Percentiles rank a stretch among this genome's conserved stretches.
Conservation (phyloP, 2,329 filamentous ascomycete genomes). For the Hymenoscyphus linearis region DNA sequence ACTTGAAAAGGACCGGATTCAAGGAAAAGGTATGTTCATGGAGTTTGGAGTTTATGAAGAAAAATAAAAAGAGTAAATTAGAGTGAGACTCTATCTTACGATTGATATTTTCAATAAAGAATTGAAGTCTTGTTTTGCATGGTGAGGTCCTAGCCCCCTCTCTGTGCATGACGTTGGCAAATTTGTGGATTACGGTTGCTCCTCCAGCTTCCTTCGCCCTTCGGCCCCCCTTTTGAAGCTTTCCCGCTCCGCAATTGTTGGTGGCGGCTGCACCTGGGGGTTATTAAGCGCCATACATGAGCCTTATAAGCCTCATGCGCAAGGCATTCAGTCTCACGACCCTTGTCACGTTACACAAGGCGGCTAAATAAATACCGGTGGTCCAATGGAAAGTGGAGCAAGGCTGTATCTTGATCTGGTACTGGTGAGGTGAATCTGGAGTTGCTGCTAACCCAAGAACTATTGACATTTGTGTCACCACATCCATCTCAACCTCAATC, state of each 20-base stretch:
- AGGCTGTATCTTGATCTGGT: background rate
- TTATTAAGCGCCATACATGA: background rate
- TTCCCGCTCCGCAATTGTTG: too few relatives aligned
- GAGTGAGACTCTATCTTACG: background rate
- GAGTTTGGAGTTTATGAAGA: too few relatives aligned
- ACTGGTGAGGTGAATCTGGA: too few relatives aligned
- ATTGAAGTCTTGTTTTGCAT: background rate
- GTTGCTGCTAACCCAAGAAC: too few relatives aligned
- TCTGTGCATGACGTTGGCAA: background rate
- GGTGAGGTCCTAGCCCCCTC: background rate
- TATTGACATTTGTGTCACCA: background rate
- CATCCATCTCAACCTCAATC: conserved; percentile 5
- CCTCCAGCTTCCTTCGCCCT: too few relatives aligned
- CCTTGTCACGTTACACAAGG: background rate
- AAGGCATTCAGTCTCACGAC: too few relatives aligned
- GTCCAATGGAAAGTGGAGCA: background rate
- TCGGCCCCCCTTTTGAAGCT: too few relatives aligned
- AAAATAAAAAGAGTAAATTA: background rate
- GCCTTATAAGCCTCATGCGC: background rate
- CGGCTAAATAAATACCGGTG: background rate
- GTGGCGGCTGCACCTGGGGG: background rate
- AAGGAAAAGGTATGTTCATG: too few relatives aligned
- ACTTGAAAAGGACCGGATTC: too few relatives aligned
- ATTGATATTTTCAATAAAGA: background rate
- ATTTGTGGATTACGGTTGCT: background rate